Conservation (phyloP, 1,139 yeast species). For the Suhomyces ambrosiae region DNA sequence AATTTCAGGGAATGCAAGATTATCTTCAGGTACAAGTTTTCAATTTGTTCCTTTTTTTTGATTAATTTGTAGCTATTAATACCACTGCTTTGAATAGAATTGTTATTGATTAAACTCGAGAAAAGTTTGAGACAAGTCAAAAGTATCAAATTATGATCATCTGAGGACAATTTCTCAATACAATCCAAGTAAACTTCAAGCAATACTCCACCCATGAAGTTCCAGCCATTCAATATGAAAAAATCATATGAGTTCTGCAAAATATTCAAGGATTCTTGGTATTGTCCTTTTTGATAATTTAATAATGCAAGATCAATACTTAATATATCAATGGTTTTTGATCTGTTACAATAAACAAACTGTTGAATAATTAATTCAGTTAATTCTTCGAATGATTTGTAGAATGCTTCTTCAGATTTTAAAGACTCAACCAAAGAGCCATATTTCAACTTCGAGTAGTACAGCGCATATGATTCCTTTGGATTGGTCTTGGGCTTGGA, state of each 20-base stretch:
- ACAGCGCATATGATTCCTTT: constrained; percentile 2
- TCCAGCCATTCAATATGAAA: constrained; percentile 75
- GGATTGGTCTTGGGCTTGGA: too few species aligned
- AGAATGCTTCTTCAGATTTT: constrained; percentile 21
- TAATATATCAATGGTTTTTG: constrained; percentile 69
- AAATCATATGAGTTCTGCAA: constrained; percentile 69
- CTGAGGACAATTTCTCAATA: constrained; percentile 46
- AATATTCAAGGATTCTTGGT: constrained; percentile 60
- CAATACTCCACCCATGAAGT: constrained; percentile 63
- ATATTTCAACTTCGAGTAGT: constrained; percentile 13
- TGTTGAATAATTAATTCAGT: constrained; percentile 50
- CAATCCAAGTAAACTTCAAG: constrained; percentile 71
- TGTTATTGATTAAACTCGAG: constrained; percentile 27
- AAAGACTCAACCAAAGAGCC: constrained; percentile 20
- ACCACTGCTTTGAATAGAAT: constrained; percentile 22
- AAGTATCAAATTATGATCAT: constrained; percentile 23
- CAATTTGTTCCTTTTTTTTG: constrained; percentile 25
- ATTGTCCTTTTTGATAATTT: constrained; percentile 60
- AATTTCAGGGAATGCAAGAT: constrained; percentile 22
- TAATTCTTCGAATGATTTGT: constrained; percentile 31
- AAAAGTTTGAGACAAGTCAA: constrained; percentile 38
- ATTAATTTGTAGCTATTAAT: constrained; percentile 33
- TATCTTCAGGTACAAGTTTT: constrained; percentile 26
- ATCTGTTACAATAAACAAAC: constrained; percentile 50
- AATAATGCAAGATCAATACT: constrained; percentile 82